Percentiles rank a stretch among this genome's conserved stretches.
Evolutionary conservation across 2,329 filamentous ascomycete species (phyloP).

Genomic region (Escovopsis weberi): DNA sequence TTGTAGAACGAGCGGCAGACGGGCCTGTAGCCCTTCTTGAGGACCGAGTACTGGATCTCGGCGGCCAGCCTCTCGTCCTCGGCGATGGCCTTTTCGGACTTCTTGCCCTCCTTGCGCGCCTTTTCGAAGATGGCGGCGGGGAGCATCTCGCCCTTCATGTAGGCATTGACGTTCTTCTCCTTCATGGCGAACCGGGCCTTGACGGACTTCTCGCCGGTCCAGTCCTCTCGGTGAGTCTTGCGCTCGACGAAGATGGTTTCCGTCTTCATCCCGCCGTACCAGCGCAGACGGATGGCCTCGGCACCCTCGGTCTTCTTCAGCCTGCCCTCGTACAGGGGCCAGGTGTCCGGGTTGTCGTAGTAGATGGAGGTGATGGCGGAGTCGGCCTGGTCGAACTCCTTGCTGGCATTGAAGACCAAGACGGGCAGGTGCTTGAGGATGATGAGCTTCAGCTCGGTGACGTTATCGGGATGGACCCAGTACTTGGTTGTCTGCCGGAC

Average conservation of each 20-base stretch:
- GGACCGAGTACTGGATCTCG: conserved; percentile 85
- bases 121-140: conserved; percentile 91
- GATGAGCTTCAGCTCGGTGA: conserved; percentile 94
- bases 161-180: conserved; percentile 94
- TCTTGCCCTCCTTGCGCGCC: conserved; percentile 88
- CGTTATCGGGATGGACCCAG: conserved; percentile 97
- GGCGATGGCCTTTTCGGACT: conserved; percentile 78
- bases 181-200: conserved; percentile 92
- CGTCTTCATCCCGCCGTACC: conserved; percentile 93
- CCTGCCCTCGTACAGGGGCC: conserved; percentile 87
- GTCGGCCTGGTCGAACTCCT: conserved; percentile 84
- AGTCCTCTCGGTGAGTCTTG: conserved; percentile 96
- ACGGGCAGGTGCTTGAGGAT: conserved; percentile 96
- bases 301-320: conserved; percentile 97
- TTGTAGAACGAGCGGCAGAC: conserved; percentile 97
- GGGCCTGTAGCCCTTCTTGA: conserved; percentile 74
- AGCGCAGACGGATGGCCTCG: conserved; percentile 87
- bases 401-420: conserved; percentile 91
- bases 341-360: conserved; percentile 87
- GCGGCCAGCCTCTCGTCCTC: conserved; percentile 79
- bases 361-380: conserved; percentile 97
- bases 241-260: conserved; percentile 95
- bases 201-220: conserved; percentile 98
- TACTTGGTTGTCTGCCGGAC: conserved; percentile 97
- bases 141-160: conserved; percentile 69